phyloP scores from a whole-genome alignment of 1,284 basidiomycete genomes.

The Fomitopsis schrenkii region DNA sequence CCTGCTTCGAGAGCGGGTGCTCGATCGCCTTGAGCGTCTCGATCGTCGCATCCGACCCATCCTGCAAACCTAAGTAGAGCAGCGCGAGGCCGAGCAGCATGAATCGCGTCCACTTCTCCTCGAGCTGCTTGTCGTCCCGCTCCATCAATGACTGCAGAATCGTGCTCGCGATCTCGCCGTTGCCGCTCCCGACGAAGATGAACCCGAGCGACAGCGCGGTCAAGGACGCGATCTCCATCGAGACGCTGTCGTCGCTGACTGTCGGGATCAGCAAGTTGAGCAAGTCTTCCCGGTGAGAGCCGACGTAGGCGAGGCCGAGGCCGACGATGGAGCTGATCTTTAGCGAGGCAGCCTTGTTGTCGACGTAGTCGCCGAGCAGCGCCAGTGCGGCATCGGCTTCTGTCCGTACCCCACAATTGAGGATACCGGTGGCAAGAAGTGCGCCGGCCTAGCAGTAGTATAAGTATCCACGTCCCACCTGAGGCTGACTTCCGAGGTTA shows the following conservation, averaged over 20 bases:
- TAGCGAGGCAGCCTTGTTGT: conserved; percentile 82
- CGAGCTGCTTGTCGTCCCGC: conserved; percentile 69
- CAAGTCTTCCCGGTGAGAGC: conserved; percentile 88
- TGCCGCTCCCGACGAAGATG: conserved; percentile 93
- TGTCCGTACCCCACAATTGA: conserved; percentile 87
- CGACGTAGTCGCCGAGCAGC: conserved; percentile 88
- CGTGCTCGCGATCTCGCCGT: conserved; percentile 88
- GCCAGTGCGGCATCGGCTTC: conserved; percentile 95
- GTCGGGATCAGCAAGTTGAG: conserved; percentile 75
- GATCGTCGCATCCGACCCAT: conserved; percentile 91
- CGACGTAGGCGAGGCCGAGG: conserved; percentile 92
- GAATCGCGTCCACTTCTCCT: conserved; percentile 93
- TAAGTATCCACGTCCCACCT: background rate
- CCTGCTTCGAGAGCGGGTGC: conserved; percentile 88
- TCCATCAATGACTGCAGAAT: conserved; percentile 96
- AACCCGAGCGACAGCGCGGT: conserved; percentile 91
- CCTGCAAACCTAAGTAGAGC: conserved; percentile 89
- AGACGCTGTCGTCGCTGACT: conserved; percentile 74
- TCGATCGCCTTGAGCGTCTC: conserved; percentile 95
- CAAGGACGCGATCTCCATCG: conserved; percentile 89
- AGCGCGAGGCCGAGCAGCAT: conserved; percentile 89
- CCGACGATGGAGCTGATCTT: conserved; percentile 90
- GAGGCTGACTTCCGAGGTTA: background rate
- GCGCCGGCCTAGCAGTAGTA: conserved; percentile 70
- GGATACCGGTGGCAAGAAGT: conserved; percentile 90